phyloP scores from a whole-genome alignment of 345 rosid species.

The Microcos paniculata region DNA sequence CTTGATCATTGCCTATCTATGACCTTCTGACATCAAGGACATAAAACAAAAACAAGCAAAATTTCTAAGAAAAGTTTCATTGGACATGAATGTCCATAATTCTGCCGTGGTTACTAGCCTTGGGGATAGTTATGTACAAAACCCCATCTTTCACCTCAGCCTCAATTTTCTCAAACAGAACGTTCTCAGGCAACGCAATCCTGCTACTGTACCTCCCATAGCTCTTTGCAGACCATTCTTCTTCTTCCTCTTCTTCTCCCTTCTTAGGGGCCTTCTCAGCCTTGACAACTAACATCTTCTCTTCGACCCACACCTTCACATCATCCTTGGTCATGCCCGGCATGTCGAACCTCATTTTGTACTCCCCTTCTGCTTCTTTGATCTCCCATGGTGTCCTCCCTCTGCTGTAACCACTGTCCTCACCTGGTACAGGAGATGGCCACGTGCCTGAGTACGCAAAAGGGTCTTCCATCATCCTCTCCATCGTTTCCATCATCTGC shows the following conservation, averaged over 20 bases:
- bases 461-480: slow-evolving; percentile 52
- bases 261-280: slow-evolving; percentile 44
- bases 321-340: slow-evolving; percentile 71
- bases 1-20: too few species aligned
- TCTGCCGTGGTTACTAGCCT: slow-evolving; percentile 26
- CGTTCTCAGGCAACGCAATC: slow-evolving; percentile 65
- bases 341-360: slow-evolving; percentile 70
- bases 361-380: slow-evolving; percentile 49
- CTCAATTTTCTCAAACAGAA: slow-evolving; percentile 53
- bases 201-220: slow-evolving; percentile 53
- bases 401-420: slow-evolving; percentile 33
- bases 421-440: slow-evolving; percentile 25
- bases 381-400: slow-evolving; percentile 77
- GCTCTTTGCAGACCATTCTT: slow-evolving; percentile 55
- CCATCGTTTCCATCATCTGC: slow-evolving; percentile 76
- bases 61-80: neutral
- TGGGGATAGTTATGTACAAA: slow-evolving; percentile 50
- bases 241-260: slow-evolving; percentile 35
- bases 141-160: slow-evolving; percentile 74
- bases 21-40: too few species aligned
- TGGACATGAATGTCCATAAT: slow-evolving; percentile 37
- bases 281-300: slow-evolving; percentile 53
- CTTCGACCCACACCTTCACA: slow-evolving; percentile 65
- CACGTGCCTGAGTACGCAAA: slow-evolving; percentile 32
- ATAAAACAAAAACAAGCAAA: neutral